phyloP scores from a whole-genome alignment of 306 rosid genomes.

The Sicyos edulis region DNA sequence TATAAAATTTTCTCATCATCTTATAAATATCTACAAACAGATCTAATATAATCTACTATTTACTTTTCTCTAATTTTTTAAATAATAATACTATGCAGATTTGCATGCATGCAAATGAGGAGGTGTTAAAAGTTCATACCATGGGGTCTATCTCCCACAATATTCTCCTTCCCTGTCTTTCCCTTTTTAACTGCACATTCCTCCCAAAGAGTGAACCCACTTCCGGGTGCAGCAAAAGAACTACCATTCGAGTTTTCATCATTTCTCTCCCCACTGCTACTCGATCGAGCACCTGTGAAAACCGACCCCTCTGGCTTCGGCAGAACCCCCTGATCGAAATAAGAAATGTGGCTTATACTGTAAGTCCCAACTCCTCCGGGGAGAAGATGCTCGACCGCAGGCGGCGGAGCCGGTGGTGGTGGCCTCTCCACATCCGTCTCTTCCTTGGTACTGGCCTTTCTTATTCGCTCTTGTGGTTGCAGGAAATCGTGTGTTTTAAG shows the following conservation, averaged over 20 bases:
- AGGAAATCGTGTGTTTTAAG: constrained; percentile 90
- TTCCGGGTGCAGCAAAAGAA: constrained; percentile 19
- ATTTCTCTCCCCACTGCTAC: constrained; percentile 47
- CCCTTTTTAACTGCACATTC: constrained; percentile 71
- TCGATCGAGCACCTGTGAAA: constrained; percentile 47
- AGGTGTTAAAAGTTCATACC: constrained; percentile 6
- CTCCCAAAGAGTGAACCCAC: constrained; percentile 93
- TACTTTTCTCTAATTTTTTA: no score
- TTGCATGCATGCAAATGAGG: background rate
- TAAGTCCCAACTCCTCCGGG: constrained; percentile 98
- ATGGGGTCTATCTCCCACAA: constrained; percentile 13
- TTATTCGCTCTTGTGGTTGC: constrained; percentile 69
- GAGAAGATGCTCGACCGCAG: constrained; percentile 66
- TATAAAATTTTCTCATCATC: no score
- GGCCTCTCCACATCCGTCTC: constrained; percentile 49
- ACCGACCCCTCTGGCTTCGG: constrained; percentile 69
- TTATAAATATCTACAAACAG: no score
- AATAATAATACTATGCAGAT: background rate
- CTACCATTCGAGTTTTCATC: constrained; percentile 64
- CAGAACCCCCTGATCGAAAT: constrained; percentile 46
- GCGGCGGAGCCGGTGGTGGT: constrained; percentile 30
- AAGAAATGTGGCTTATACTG: constrained; percentile 76
- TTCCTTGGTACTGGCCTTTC: constrained; percentile 52
- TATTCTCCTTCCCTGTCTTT: constrained; percentile 55
- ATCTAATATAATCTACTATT: no score